Evolutionary conservation across 2,329 filamentous ascomycete genomes (phyloP).

Genomic region (Xylaria sp.): DNA sequence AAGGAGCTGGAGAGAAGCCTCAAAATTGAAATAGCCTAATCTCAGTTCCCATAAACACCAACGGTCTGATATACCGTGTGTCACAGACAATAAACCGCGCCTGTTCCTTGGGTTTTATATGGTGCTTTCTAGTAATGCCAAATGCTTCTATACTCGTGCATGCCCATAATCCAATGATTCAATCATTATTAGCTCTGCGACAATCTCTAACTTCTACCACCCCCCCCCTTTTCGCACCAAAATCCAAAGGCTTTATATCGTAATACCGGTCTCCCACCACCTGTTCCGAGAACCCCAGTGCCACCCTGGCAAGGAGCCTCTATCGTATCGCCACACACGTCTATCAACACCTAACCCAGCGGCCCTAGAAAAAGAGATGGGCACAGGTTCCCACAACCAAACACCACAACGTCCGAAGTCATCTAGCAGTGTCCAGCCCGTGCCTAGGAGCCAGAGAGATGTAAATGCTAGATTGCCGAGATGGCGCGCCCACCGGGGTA

Average conservation of each 20-base stretch:
- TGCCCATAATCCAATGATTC: not conserved
- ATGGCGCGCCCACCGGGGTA: conserved; percentile 56
- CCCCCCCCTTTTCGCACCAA: too few species aligned
- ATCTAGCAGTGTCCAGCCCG: conserved; percentile 69
- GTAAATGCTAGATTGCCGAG: conserved; percentile 67
- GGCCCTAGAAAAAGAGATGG: conserved; percentile 70
- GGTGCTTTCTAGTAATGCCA: too few species aligned
- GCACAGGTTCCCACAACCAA: conserved; percentile 84
- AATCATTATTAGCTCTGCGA: too few species aligned
- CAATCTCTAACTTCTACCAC: not conserved
- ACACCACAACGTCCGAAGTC: conserved; percentile 77
- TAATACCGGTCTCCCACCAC: conserved; percentile 64
- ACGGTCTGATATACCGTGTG: too few species aligned
- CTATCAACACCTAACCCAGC: conserved; percentile 39
- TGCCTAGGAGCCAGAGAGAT: conserved; percentile 70
- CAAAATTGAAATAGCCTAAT: too few species aligned
- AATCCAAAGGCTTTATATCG: conserved; percentile 35
- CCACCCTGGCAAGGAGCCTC: conserved; percentile 58
- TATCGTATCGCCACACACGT: conserved; percentile 65
- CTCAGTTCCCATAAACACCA: too few species aligned
- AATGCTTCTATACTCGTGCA: not conserved
- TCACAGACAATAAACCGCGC: too few species aligned
- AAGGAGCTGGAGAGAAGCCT: too few species aligned
- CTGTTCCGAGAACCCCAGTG: conserved; percentile 55
- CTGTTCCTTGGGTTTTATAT: too few species aligned